Base-by-base conservation (phyloP, 352 stramenopile genomes). In the Pythium sp. region DNA sequence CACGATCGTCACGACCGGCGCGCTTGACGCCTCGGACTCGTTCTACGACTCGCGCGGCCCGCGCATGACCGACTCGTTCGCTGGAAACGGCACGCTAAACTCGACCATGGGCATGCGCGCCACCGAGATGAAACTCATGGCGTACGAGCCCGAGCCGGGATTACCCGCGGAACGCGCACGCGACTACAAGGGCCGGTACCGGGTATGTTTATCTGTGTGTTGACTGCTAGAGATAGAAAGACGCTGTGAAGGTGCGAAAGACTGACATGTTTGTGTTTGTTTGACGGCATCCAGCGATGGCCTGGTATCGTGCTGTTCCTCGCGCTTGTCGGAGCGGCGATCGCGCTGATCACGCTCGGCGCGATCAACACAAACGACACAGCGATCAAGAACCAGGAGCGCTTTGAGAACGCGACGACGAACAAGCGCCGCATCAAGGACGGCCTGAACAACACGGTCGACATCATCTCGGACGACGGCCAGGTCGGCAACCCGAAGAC, bases 111-210 rank as follows among this genome's bases (percentile, higher is more conserved):
- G 26, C 28, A 43, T 11, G 54, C 81, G 80, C 4, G 72, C 75
- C 64, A 92, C 81, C 15, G 81, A 92, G 70, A 89, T 89, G 76
- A 83, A 82, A 72, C 78, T 91, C 62, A 65, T 72, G 66, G 81
- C 81, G 32, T 65, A 86, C 0, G 81, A 89, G 54, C 75, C 72
- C 0, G 79, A 86, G 7, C 62, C 75, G 0, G 72, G 71, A 0
- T 28, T 68, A 3, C 72, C 71, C 3, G 80, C 81, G 1, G 83
- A 91, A 68, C 78, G 80, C 30, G 76, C 68, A 9, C 51, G 71
- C 20, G 80, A 90, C 72, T 94, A 92, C 76, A 92, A 92, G 56
- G 86, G 86, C 14, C 82, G 84, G 36, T 79, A 87, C 64, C 76
- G 79, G 28, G 77, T 87, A 70, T 20, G 74, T 76, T 14, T 43